These are phyloP conservation scores for Clonostachys sp. DNA, from an alignment of 2,329 filamentous ascomycete species.

Conservation along the genomic window DNA sequence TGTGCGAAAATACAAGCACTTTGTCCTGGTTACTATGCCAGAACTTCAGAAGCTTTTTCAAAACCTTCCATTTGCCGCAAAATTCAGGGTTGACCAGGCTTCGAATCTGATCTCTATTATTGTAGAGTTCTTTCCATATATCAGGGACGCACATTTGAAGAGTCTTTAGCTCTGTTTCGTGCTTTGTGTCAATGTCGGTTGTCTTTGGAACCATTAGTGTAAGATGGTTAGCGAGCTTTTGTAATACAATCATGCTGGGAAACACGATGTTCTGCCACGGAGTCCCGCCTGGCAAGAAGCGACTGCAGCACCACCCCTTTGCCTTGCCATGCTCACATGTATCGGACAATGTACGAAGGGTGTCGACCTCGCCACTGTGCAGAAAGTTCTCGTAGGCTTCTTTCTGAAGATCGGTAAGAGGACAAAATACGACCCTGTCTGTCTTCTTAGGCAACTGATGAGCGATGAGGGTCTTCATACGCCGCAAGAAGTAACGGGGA, in stretches of 20 bases:
- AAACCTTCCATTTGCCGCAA: conserved; percentile 94
- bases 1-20: conserved; percentile 92
- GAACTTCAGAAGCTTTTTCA: conserved; percentile 80
- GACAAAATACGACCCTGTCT: conserved; percentile 92
- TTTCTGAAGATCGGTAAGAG: conserved; percentile 75
- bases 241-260: conserved; percentile 73
- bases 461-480: conserved; percentile 90
- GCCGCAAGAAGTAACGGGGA: conserved; percentile 82
- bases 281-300: conserved; percentile 52
- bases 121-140: conserved; percentile 69
- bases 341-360: conserved; percentile 64
- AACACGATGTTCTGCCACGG: conserved; percentile 79
- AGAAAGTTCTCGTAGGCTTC: conserved; percentile 81
- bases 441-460: conserved; percentile 92
- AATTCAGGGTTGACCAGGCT: conserved; percentile 84
- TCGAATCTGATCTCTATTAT: conserved; percentile 70
- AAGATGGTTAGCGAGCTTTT: conserved; percentile 91
- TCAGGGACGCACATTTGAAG: conserved; percentile 72
- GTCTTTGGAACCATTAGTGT: conserved; percentile 72
- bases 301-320: conserved; percentile 77
- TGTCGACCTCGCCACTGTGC: conserved; percentile 60
- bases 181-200: conserved; percentile 64
- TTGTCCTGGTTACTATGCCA: conserved; percentile 92
- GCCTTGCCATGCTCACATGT: conserved; percentile 61
- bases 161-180: conserved; percentile 70